A percentile compares a stretch with the other conserved stretches of the same genome.
These are phyloP conservation scores for Bathelium albidoporum DNA, from an alignment of 495 filamentous ascomycete species.

Conservation along the genomic window DNA sequence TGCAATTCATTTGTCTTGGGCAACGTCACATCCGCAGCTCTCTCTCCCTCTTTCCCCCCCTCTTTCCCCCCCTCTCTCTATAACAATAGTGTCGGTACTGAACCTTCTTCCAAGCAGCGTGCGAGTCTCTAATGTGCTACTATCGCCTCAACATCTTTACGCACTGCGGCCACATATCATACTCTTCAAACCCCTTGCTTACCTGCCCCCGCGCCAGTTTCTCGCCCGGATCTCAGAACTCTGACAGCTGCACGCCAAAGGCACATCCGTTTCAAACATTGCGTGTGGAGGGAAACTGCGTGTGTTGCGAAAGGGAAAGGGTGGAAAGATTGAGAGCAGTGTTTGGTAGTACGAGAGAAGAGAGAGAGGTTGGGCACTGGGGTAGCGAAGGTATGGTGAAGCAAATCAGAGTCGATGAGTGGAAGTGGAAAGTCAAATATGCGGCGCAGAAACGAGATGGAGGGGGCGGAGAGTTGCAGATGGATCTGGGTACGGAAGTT, in stretches of 20 bases:
- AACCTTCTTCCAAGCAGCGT: too few relatives aligned
- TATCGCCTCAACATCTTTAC: slow-evolving; percentile 30
- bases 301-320: slow-evolving; percentile 15
- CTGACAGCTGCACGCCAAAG: slow-evolving; percentile 11
- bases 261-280: slow-evolving; percentile 19
- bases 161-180: slow-evolving; percentile 27
- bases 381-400: slow-evolving; percentile 9
- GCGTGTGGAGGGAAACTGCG: slow-evolving; percentile 19
- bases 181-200: slow-evolving; percentile 11
- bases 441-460: slow-evolving; percentile 16
- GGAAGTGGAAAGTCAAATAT: slow-evolving; percentile 31
- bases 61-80: background rate
- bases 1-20: background rate
- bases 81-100: background rate
- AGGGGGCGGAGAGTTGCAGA: slow-evolving; percentile 18
- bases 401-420: slow-evolving; percentile 24
- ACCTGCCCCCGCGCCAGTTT: slow-evolving; percentile 16
- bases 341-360: slow-evolving; percentile 11
- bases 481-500: slow-evolving; percentile 7
- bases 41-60: too few relatives aligned
- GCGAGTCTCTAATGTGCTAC: slow-evolving; percentile 27
- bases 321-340: slow-evolving; percentile 12
- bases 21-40: too few relatives aligned
- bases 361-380: slow-evolving; percentile 22
- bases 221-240: slow-evolving; percentile 7